These are phyloP conservation scores for Xylariomycetidae sp. DNA, from an alignment of 2,329 filamentous ascomycete species.

Conservation along the genomic window DNA sequence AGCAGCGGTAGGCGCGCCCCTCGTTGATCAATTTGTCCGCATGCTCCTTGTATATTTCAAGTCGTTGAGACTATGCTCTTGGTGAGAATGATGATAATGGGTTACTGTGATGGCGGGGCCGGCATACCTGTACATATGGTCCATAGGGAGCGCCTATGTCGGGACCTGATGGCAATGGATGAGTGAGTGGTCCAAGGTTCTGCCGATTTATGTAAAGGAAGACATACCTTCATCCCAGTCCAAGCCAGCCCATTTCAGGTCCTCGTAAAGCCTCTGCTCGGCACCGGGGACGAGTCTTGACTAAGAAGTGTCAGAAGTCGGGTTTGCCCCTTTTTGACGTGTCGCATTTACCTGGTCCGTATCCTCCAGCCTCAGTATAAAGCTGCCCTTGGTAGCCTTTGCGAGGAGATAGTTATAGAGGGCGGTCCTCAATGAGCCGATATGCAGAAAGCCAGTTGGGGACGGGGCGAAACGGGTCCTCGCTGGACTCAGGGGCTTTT, in stretches of 20 bases:
- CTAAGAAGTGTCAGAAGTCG: slow-evolving; percentile 36
- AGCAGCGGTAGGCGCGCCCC: slow-evolving; percentile 85
- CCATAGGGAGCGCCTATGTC: slow-evolving; percentile 75
- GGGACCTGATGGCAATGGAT: no score
- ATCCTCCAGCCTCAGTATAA: slow-evolving; percentile 87
- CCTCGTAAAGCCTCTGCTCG: slow-evolving; percentile 70
- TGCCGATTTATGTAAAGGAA: no score
- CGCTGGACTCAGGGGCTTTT: slow-evolving; percentile 53
- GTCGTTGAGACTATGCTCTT: slow-evolving; percentile 70
- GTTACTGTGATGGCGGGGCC: background rate
- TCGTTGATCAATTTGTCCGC: slow-evolving; percentile 63
- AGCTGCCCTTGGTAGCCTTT: slow-evolving; percentile 80
- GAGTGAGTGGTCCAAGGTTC: no score
- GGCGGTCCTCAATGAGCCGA: slow-evolving; percentile 87
- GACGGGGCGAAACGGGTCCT: slow-evolving; percentile 92
- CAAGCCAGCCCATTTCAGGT: slow-evolving; percentile 84
- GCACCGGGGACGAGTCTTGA: slow-evolving; percentile 77
- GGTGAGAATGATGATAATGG: background rate
- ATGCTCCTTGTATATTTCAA: slow-evolving; percentile 66
- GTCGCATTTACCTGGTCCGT: slow-evolving; percentile 79
- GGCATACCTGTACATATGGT: slow-evolving; percentile 73
- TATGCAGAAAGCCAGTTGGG: slow-evolving; percentile 87
- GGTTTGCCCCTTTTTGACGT: background rate
- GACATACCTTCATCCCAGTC: slow-evolving; percentile 84
- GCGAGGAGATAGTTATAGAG: slow-evolving; percentile 96